phyloP scores from a whole-genome alignment of 192 early-diverging fungal genomes.

The Funneliformis mosseae region DNA sequence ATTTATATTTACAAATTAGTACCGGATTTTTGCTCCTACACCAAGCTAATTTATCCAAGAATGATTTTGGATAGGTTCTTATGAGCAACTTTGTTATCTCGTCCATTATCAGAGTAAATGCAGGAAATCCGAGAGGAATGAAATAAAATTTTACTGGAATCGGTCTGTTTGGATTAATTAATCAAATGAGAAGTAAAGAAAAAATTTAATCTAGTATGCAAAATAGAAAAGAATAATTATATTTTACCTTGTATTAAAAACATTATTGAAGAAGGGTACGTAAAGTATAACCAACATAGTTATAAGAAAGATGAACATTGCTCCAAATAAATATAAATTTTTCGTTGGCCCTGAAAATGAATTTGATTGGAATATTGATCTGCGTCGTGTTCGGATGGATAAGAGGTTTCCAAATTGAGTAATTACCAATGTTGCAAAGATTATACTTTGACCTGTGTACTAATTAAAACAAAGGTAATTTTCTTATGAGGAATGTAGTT shows the following conservation, averaged over 20 bases:
- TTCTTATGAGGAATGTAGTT: slow-evolving; percentile 46
- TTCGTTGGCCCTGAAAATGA: slow-evolving; percentile 59
- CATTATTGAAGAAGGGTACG: slow-evolving; percentile 56
- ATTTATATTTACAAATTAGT: too few species aligned
- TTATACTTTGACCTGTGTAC: slow-evolving; percentile 62
- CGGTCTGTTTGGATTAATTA: slow-evolving; percentile 20
- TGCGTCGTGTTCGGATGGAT: slow-evolving; percentile 54
- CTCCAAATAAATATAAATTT: slow-evolving; percentile 57
- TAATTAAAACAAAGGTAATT: neutral
- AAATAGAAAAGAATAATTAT: neutral
- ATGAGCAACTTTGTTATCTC: slow-evolving; percentile 66
- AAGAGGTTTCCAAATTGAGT: slow-evolving; percentile 66
- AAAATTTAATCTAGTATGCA: neutral
- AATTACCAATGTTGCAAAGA: slow-evolving; percentile 62
- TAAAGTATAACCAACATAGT: slow-evolving; percentile 56
- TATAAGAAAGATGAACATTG: slow-evolving; percentile 51
- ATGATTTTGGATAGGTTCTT: neutral
- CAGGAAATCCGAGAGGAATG: slow-evolving; percentile 58
- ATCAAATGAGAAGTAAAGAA: neutral
- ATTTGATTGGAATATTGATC: slow-evolving; percentile 62
- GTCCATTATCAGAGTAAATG: slow-evolving; percentile 61
- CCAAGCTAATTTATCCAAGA: neutral
- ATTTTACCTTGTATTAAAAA: slow-evolving; percentile 50
- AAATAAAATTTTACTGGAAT: slow-evolving; percentile 70
- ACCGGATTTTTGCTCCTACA: neutral